Base-by-base conservation (phyloP, 768 basidiomycete genomes). In the Dioszegia aurantiaca region DNA sequence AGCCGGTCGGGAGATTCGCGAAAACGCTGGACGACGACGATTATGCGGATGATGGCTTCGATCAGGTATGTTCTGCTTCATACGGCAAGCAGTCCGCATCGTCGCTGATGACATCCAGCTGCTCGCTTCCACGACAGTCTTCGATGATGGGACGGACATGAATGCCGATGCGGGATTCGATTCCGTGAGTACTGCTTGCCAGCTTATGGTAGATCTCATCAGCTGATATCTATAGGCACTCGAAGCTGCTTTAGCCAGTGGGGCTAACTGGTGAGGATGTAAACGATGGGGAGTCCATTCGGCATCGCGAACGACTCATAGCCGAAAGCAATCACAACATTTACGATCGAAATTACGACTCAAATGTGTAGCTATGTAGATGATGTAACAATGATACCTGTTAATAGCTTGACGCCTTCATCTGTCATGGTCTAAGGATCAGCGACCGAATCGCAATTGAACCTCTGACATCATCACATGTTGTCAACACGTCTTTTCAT, bases 141-240 rank as follows among this genome's bases (percentile, higher is more conserved):
- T 53, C 19, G 51, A 53, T 26, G 51, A 53, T 53, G 51, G 51
- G 11, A 53, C 51, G 8, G 37, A 40, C 37, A 40, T 53, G 36
- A 40, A 53, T 24, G 51, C 36, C 17, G 51, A 53, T 53, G 21
- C 12, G 21, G 36, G 24, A 4, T 41, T 53, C 14, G 51, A 53
- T n/a, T 16, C 26, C 19, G 51, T 53, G 37, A 39, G 51, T 53
- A 23, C 33, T 4, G 3, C 16, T 19, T 8, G n/a, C 36, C 2
- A 8, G 11, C 23, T 23, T 27, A 6, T 40, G 36, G 16, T 26
- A 40, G 10, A 10, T 33, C 33, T 33, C 33, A 33, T 6, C n/a
- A 44, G 43, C 43, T 44, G 43, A 44, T 41, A 10, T 23, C 8
- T 23, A 4, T 16, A 44, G 43, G 43, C 43, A 11, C 43, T 44